Evolutionary conservation across 2,329 filamentous ascomycete species (phyloP), one percentile per base, ranked within the genome.

Genomic region (Dactylellina sp.): DNA sequence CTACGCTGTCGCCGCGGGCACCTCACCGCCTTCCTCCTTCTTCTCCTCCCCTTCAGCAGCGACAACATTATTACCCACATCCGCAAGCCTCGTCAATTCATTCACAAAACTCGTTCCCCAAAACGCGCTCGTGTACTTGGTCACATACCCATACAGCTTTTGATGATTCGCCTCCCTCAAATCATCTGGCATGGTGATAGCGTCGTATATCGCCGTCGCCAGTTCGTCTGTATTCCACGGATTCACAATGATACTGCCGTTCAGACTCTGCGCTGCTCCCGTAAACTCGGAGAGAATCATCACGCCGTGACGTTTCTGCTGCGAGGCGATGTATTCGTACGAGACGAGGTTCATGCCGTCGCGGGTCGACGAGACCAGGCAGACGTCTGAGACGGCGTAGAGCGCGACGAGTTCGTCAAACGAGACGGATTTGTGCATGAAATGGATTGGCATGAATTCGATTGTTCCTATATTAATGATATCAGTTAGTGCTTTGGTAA

Each of bases 321-420:
- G 94, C 1, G 91, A 92, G 22, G 94, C 94, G 77, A 99, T 97
- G 83, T 98, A 99, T 82, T 99, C 94, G 82, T 97, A 98, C 0
- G 93, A 96, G 32, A 98, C 95, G 28, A 99, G 86, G 81, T 99
- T 99, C 95, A 99, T 99, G 79, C 95, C 95, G 80, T 99, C 95
- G 55, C 95, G 59, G 16, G 77, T 79, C 11, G 78, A 79, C 22
- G 76, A 77, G 50, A 79, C 78, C 24, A 79, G 76, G 47, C 78
- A 79, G 37, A 79, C 78, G 37, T 78, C 77, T n/a, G 77, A 78
- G 47, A 78, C 77, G 14, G 78, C 77, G 59, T 79, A 79, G 32
- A 79, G 75, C 7, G 78, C 77, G 55, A 96, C 93, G 37, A 99
- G 88, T 83, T 98, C 95, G 78, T 97, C 93, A 78, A 98, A 97